phyloP scores from a whole-genome alignment of 805 yeast genomes.

The Hanseniaspora vineae region DNA sequence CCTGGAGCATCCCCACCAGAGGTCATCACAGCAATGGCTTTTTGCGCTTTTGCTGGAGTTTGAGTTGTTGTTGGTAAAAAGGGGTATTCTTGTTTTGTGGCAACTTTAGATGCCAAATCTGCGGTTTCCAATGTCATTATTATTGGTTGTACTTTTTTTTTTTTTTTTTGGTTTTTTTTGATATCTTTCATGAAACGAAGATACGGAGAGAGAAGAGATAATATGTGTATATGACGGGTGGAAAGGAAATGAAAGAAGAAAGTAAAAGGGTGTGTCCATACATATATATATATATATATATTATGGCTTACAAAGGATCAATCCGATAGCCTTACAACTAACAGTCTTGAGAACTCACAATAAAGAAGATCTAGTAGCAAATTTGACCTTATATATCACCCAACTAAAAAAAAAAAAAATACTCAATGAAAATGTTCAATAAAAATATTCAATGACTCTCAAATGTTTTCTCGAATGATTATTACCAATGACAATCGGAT shows the following conservation, averaged over 20 bases:
- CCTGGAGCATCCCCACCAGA: conserved; percentile 80
- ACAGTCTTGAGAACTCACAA: no score
- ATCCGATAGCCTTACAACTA: no score
- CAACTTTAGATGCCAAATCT: conserved; percentile 11
- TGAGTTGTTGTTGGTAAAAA: conserved; percentile 9
- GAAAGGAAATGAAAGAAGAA: not conserved
- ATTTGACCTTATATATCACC: no score
- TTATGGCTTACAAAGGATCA: no score
- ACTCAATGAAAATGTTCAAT: no score
- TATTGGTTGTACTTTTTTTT: conserved; percentile 5
- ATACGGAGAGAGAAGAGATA: not conserved
- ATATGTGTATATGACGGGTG: conserved; percentile 1
- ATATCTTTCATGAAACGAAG: not conserved
- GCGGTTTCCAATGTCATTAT: conserved; percentile 11
- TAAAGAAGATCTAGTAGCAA: no score
- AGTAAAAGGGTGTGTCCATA: no score
- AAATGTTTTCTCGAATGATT: no score
- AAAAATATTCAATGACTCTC: no score
- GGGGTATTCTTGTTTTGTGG: conserved; percentile 11
- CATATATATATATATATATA: no score
- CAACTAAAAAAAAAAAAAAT: no score
- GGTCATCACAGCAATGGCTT: conserved; percentile 64
- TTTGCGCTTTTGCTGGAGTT: conserved; percentile 9
- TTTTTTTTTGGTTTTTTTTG: not conserved
- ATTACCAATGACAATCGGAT: no score